Evolutionary conservation across 2,329 filamentous ascomycete species (phyloP), one percentile per base, ranked within the genome.

Genomic region (Colletotrichum sp.): DNA sequence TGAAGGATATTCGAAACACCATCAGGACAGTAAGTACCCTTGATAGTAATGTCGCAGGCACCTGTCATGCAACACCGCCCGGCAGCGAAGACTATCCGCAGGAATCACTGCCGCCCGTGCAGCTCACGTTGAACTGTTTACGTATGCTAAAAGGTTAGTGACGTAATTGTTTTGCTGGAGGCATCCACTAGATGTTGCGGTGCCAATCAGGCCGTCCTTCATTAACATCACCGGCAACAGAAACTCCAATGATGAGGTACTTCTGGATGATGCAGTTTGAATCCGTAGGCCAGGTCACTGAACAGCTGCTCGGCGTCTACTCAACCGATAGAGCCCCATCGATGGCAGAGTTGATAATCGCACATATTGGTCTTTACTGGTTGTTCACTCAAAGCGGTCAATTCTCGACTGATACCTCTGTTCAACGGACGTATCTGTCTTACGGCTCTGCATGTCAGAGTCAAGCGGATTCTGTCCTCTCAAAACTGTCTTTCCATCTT

Each of bases 61-160:
- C 7, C 7, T 28, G 28, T 28, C 8, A 44, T 10, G 18, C 0
- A n/a, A 10, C 39, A 4, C 5, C 39, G 39, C 16, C 5, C 39
- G 5, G 0, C 16, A 1, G 8, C 0, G 16, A 5, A 39, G 0
- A 18, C 1, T 18, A 0, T 0, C 21, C 52, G 0, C 52, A 26
- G 52, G 52, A 18, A 65, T 2, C n/a, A 30, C 15, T 44, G 0
- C 21, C 30, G 2, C 13, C 34, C 2, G 32, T 44, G 2, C n/a
- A 24, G 12, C 34, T 65, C 9, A 65, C 32, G 15, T 26, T 44
- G 6, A 34, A 24, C 12, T 57, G 52, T n/a, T 16, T 57, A 7
- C 52, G 52, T 0, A 26, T 57, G n/a, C 3, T 57, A 0, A 57
- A 57, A 39, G 36, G 36, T 39, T 0, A 39, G 36, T 39, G 36